Evolutionary conservation across 805 yeast genomes (phyloP).

Genomic region (Trichomonascus vanleenenianus): DNA sequence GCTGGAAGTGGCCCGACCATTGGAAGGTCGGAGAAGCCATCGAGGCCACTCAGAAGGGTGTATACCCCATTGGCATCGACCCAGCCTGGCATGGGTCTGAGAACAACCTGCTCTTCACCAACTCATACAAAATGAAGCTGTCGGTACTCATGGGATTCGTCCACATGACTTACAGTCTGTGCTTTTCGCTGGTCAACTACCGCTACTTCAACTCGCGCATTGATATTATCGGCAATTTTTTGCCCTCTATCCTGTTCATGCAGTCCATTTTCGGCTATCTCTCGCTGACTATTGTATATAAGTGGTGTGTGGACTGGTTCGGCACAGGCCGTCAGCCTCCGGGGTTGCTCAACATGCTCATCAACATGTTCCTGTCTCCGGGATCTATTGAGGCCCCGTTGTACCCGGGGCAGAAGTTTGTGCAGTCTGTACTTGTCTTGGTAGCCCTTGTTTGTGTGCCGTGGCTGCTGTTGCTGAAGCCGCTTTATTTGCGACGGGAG

Average conservation of each 20-base stretch:
- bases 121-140: slow-evolving; percentile 95
- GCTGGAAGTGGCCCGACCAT: slow-evolving; percentile 83
- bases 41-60: slow-evolving; percentile 56
- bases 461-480: slow-evolving; percentile 81
- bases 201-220: slow-evolving; percentile 58
- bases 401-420: slow-evolving; percentile 67
- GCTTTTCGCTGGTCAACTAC: slow-evolving; percentile 78
- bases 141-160: slow-evolving; percentile 90
- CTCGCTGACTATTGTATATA: slow-evolving; percentile 76
- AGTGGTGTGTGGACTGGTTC: slow-evolving; percentile 93
- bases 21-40: slow-evolving; percentile 63
- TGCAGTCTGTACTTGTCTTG: slow-evolving; percentile 65
- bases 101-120: slow-evolving; percentile 78
- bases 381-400: slow-evolving; percentile 76
- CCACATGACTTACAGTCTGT: slow-evolving; percentile 87
- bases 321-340: slow-evolving; percentile 77
- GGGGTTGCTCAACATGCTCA: slow-evolving; percentile 87
- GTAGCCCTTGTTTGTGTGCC: slow-evolving; percentile 88
- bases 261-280: slow-evolving; percentile 93
- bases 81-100: slow-evolving; percentile 98
- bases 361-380: slow-evolving; percentile 91
- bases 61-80: slow-evolving; percentile 82
- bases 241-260: slow-evolving; percentile 92
- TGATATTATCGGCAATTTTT: slow-evolving; percentile 85
- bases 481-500: slow-evolving; percentile 57